A percentile compares a stretch with the other conserved stretches of the same genome.
Evolutionary conservation across 805 yeast genomes (phyloP).

Genomic region (Priceomyces carsonii): DNA sequence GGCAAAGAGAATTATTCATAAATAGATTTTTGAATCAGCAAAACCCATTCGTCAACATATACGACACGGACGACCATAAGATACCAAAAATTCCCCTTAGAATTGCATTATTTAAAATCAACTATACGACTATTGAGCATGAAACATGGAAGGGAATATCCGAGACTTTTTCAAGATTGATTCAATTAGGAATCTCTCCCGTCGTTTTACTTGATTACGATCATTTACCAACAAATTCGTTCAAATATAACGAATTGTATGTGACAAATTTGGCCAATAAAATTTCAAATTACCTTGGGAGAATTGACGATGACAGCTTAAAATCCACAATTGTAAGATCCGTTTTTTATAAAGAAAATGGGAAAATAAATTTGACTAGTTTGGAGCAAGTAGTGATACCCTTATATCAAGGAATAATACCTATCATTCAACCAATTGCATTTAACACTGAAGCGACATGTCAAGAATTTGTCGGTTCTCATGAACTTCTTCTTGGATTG

Average conservation of each 20-base stretch:
- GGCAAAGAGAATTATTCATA: constrained; percentile 32
- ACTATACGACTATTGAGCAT: constrained; percentile 33
- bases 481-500: constrained; percentile 25
- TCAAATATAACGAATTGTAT: constrained; percentile 31
- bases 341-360: constrained; percentile 19
- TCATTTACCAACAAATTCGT: constrained; percentile 22
- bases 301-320: constrained; percentile 21
- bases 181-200: constrained; percentile 72
- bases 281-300: constrained; percentile 24
- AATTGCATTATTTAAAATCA: constrained; percentile 57
- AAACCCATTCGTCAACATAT: constrained; percentile 35
- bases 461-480: constrained; percentile 27
- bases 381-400: constrained; percentile 39
- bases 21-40: constrained; percentile 31
- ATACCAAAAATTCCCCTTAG: constrained; percentile 46
- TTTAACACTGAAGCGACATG: constrained; percentile 31
- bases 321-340: constrained; percentile 28
- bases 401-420: constrained; percentile 51
- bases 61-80: constrained; percentile 29
- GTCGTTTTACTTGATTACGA: constrained; percentile 59
- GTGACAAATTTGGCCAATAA: constrained; percentile 33
- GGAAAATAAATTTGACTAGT: constrained; percentile 16
- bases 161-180: constrained; percentile 54
- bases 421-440: constrained; percentile 63
- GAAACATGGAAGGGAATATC: constrained; percentile 49